Base-by-base conservation (phyloP, 768 basidiomycete species). In the Leccinum fibrillosum region DNA sequence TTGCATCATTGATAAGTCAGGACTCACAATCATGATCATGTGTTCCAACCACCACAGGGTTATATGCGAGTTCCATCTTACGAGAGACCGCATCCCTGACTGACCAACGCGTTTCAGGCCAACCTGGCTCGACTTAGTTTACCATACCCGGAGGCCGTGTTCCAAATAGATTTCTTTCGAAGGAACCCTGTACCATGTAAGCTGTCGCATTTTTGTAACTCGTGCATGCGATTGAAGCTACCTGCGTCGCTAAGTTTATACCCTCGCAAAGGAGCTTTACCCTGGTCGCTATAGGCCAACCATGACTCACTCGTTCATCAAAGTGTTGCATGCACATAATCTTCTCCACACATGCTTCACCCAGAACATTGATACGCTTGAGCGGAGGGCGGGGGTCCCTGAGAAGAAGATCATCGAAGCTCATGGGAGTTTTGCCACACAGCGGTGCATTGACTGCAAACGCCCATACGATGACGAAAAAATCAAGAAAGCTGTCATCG, bases 81-180 rank as follows among this genome's bases (percentile, higher is more conserved):
- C 39, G 25, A 53, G 12, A 25, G 32, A 17, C 0, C 13, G 8
- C 35, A 15, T 47, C 30, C 15, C 34, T 65, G 53, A 61, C 54
- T 34, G 19, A 21, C 13, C 19, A 39, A 25, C 28, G 48, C 5
- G 19, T 52, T 48, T 49, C 68, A 93, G 90, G 83, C 89, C 11
- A 92, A 93, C 67, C 80, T 92, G 32, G 84, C 86, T 26, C 78
- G 85, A 60, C 74, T 93, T 45, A 88, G 88, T 17, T 80, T 93
- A 13, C 94, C 94, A n/a, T 86, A 89, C 65, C 94, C 95, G 0
- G 95, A 98, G 67, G 95, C 95, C 0, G 94, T 98, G 30, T 98
- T 98, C 66, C 91, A 98, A 63, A 89, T 98, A 66, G 77, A 78
- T 51, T 98, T 87, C 76, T 95, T 98, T 78, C 78, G 84, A 63